A percentile compares a stretch with the other conserved stretches of the same genome.
phyloP scores from a whole-genome alignment of 805 yeast species.

The Barnettozyma salicaria region DNA sequence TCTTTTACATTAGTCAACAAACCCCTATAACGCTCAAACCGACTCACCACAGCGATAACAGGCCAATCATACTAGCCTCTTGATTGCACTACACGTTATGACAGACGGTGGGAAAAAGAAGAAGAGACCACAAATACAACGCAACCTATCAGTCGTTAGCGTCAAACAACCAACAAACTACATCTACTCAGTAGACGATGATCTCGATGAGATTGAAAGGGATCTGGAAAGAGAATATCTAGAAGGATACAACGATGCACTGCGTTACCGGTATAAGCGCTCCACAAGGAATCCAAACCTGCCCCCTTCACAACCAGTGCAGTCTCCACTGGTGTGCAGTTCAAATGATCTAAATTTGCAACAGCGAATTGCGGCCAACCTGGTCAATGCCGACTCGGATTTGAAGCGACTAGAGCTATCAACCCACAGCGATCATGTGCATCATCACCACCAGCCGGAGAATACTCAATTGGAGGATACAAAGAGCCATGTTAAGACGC shows the following conservation, averaged over 20 bases:
- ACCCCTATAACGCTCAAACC: too few species aligned
- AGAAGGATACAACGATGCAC: conserved; percentile 71
- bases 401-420: conserved; percentile 21
- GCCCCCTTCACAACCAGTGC: background rate
- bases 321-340: conserved; percentile 3
- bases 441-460: conserved; percentile 12
- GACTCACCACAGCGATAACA: too few species aligned
- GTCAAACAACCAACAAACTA: conserved; percentile 21
- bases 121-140: conserved; percentile 21
- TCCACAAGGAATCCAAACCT: conserved; percentile 21
- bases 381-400: conserved; percentile 24
- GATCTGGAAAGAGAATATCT: conserved; percentile 53
- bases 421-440: conserved; percentile 16
- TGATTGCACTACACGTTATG: too few species aligned
- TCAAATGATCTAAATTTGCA: conserved; percentile 2
- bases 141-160: conserved; percentile 17
- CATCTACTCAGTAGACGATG: conserved; percentile 78
- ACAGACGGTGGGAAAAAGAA: too few species aligned
- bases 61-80: too few species aligned
- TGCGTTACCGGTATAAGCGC: conserved; percentile 41
- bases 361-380: conserved; percentile 16
- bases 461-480: conserved; percentile 7
- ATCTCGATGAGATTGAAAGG: conserved; percentile 62
- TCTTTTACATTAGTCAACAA: too few species aligned
- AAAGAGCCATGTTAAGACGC: background rate